A percentile compares a stretch with the other conserved stretches of the same genome.
These are phyloP conservation scores for Plantago major DNA, from an alignment of 257 asterid genomes.

Conservation along the genomic window DNA sequence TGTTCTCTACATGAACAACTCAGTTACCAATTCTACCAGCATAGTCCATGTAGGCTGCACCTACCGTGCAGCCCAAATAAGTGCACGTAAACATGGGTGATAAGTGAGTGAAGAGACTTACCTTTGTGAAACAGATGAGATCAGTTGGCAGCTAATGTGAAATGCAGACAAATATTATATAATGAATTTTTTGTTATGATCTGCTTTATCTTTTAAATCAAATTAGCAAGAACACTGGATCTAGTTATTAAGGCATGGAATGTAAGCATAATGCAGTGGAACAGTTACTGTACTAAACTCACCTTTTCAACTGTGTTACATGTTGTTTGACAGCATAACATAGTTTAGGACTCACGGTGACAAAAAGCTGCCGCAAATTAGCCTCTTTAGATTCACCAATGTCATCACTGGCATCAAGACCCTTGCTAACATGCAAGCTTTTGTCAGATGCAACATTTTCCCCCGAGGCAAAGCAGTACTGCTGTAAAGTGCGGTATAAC, in stretches of 20 bases:
- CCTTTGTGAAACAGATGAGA: not conserved
- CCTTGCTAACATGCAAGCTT: not conserved
- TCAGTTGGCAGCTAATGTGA: not conserved
- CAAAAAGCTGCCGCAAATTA: slow-evolving; percentile 51
- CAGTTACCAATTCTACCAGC: too few species aligned
- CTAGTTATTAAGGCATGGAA: not conserved
- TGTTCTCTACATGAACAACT: too few species aligned
- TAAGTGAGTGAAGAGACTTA: too few species aligned
- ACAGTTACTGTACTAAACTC: not conserved
- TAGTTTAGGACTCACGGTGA: slow-evolving; percentile 64
- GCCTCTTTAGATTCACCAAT: slow-evolving; percentile 11
- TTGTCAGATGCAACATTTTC: slow-evolving; percentile 17
- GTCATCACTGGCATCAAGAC: slow-evolving; percentile 1
- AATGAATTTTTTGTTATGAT: not conserved
- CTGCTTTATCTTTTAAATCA: not conserved
- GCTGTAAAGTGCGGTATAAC: slow-evolving; percentile 45
- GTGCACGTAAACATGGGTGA: too few species aligned
- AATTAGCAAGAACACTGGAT: not conserved
- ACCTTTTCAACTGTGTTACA: slow-evolving; percentile 56
- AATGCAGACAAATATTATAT: not conserved
- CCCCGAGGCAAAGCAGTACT: slow-evolving; percentile 30
- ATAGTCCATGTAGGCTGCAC: too few species aligned
- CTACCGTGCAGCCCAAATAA: too few species aligned
- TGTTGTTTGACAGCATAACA: slow-evolving; percentile 67
- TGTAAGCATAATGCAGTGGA: not conserved